These are phyloP conservation scores for Entomophthora muscae DNA, from an alignment of 371 early-diverging fungal genomes.

Conservation along the genomic window DNA sequence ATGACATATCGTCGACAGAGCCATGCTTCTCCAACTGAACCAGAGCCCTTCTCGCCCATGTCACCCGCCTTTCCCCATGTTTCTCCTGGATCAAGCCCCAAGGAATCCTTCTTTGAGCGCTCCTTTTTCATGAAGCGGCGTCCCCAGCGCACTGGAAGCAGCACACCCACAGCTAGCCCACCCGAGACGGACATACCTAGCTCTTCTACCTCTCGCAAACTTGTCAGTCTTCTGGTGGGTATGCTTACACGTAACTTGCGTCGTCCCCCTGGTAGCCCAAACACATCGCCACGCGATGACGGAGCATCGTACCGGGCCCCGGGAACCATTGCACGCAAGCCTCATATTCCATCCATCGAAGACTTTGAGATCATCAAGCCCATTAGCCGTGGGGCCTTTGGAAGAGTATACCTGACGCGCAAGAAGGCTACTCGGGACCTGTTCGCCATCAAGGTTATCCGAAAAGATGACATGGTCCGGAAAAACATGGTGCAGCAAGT, in stretches of 20 bases:
- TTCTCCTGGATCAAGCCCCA: conserved; percentile 6
- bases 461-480: conserved; percentile 78
- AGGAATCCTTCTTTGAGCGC: conserved; percentile 7
- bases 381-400: conserved; percentile 82
- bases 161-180: not conserved
- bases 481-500: conserved; percentile 85
- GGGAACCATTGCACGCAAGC: not conserved
- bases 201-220: not conserved
- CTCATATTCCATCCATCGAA: conserved; percentile 28
- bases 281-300: not conserved
- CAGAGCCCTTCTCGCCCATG: not conserved
- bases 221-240: conserved; percentile 4
- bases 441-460: conserved; percentile 76
- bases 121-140: conserved; percentile 1
- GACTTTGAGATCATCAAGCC: conserved; percentile 87
- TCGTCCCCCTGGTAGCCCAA: not conserved
- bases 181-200: not conserved
- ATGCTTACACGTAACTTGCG: not conserved
- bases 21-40: not conserved
- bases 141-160: not conserved
- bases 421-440: conserved; percentile 71
- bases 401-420: conserved; percentile 72
- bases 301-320: not conserved
- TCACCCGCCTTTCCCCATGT: not conserved
- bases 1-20: not conserved